A percentile compares a stretch with the other conserved stretches of the same genome.
These are phyloP conservation scores for Meripilus lineatus DNA, from an alignment of 1,284 basidiomycete species.

Conservation along the genomic window DNA sequence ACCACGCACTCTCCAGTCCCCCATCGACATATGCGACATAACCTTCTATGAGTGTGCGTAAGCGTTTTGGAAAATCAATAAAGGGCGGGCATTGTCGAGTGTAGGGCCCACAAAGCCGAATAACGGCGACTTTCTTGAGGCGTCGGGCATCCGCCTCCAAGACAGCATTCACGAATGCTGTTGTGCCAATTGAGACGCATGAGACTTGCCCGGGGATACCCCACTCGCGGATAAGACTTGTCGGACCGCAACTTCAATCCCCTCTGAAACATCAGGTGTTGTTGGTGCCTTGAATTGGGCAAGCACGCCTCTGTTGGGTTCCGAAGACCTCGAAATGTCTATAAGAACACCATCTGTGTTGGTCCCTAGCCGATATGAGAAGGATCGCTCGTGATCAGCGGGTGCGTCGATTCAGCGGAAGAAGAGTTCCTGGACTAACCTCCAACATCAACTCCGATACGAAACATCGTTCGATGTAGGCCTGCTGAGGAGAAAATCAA, in stretches of 20 bases:
- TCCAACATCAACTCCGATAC: too few species aligned
- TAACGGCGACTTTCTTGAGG: constrained; percentile 47
- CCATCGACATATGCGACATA: constrained; percentile 42
- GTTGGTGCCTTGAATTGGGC: constrained; percentile 49
- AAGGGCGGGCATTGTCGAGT: constrained; percentile 36
- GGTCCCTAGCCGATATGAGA: constrained; percentile 30
- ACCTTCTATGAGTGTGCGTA: constrained; percentile 37
- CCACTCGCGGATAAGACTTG: constrained; percentile 33
- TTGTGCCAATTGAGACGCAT: constrained; percentile 45
- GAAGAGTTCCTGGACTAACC: constrained; percentile 21
- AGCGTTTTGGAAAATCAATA: constrained; percentile 40
- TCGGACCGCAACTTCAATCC: constrained; percentile 43
- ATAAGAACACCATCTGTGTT: constrained; percentile 53
- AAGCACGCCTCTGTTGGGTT: constrained; percentile 36
- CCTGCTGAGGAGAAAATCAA: too few species aligned
- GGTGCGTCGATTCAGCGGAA: not conserved
- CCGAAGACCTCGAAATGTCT: constrained; percentile 33
- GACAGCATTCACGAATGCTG: constrained; percentile 52
- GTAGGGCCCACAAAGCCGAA: constrained; percentile 47
- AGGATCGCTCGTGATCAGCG: not conserved
- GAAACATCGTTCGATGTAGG: too few species aligned
- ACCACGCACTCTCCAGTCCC: constrained; percentile 38
- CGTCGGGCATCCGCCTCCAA: constrained; percentile 42
- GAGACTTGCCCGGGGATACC: constrained; percentile 31
- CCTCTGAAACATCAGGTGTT: constrained; percentile 45